These are phyloP conservation scores for Talaromyces rugulosus DNA, from an alignment of 2,329 filamentous ascomycete genomes.

Conservation along the genomic window DNA sequence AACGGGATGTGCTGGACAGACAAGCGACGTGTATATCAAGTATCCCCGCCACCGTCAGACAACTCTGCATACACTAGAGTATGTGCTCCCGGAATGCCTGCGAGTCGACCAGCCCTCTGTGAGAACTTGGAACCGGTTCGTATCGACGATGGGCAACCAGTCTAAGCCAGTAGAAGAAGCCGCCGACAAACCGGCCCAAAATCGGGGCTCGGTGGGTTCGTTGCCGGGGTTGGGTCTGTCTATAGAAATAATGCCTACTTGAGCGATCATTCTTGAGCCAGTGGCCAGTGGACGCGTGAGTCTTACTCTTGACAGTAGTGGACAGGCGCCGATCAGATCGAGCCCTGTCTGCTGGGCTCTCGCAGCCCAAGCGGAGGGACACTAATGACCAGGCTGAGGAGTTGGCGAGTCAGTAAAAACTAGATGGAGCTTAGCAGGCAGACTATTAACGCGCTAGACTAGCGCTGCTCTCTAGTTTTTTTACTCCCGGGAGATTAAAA, in stretches of 20 bases:
- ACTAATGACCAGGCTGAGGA: background rate
- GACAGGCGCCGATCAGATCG: background rate
- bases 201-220: background rate
- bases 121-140: background rate
- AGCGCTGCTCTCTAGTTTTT: background rate
- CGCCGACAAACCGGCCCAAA: background rate
- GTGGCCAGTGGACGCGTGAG: background rate
- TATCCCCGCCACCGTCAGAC: background rate
- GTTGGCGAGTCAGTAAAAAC: background rate
- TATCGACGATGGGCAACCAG: background rate
- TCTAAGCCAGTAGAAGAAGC: background rate
- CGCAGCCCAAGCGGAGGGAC: background rate
- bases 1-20: background rate
- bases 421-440: background rate
- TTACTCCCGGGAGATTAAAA: background rate
- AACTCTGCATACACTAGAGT: background rate
- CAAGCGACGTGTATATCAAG: background rate
- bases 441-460: background rate
- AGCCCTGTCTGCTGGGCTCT: background rate
- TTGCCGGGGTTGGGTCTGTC: background rate
- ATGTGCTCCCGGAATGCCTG: background rate
- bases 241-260: background rate
- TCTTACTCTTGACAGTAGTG: background rate
- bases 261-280: background rate
- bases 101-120: background rate